Evolutionary conservation across 106 monocot genomes (phyloP).

Genomic region (Xerophyta viscosa): DNA sequence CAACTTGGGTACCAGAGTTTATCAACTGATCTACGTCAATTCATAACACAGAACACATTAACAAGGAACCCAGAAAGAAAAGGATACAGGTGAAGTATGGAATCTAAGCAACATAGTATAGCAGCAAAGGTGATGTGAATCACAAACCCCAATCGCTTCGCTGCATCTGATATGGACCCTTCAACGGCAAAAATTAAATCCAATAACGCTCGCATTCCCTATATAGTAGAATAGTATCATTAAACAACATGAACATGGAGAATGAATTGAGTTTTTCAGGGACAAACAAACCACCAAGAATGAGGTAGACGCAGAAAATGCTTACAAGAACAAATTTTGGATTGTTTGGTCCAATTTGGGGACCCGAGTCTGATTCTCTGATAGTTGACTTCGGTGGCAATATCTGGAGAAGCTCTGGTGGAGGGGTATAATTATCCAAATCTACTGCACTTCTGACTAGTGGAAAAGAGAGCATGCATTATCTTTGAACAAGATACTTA

Average conservation of each 20-base stretch:
- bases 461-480: neutral
- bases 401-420: constrained; percentile 83
- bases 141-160: constrained; percentile 76
- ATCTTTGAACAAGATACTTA: too few relatives aligned
- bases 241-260: too few relatives aligned
- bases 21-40: too few relatives aligned
- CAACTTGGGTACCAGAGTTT: too few relatives aligned
- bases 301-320: neutral
- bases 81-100: too few relatives aligned
- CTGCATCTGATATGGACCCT: constrained; percentile 88
- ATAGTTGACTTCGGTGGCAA: constrained; percentile 79
- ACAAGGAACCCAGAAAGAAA: too few relatives aligned
- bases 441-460: constrained; percentile 82
- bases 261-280: too few relatives aligned
- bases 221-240: too few relatives aligned
- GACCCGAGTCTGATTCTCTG: constrained; percentile 64
- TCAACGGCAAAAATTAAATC: constrained; percentile 85
- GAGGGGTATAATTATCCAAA: constrained; percentile 64
- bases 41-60: too few relatives aligned
- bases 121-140: neutral
- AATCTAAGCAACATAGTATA: too few relatives aligned
- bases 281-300: too few relatives aligned
- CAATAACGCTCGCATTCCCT: constrained; percentile 96
- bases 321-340: constrained; percentile 70
- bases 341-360: constrained; percentile 96